phyloP scores from a whole-genome alignment of 2,329 filamentous ascomycete species.

The Niveomyces coronatus region DNA sequence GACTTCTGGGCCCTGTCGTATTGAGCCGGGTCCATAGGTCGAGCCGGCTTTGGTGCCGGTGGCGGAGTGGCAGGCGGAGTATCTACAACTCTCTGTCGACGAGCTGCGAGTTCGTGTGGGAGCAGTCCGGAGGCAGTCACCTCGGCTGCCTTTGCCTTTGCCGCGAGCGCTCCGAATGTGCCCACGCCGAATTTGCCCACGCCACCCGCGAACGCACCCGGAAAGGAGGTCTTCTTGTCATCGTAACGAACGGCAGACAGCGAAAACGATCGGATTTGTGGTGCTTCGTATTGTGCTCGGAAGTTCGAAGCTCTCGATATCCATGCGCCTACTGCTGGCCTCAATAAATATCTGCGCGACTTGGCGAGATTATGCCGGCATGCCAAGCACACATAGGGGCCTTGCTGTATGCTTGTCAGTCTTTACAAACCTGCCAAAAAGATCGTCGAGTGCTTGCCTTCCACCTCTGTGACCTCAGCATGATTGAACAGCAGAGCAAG shows the following conservation, averaged over 20 bases:
- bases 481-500: slow-evolving; percentile 18
- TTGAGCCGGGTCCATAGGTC: slow-evolving; percentile 2
- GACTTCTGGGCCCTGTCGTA: slow-evolving; percentile 12
- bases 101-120: slow-evolving; percentile 29
- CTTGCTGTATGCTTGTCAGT: slow-evolving; percentile 8
- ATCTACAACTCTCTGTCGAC: slow-evolving; percentile 14
- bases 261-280: slow-evolving; percentile 19
- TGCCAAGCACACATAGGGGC: slow-evolving; percentile 29
- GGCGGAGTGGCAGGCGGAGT: slow-evolving; percentile 12
- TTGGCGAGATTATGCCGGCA: slow-evolving; percentile 4
- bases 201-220: slow-evolving; percentile 15
- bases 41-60: slow-evolving; percentile 8
- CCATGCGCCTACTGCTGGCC: too few species aligned
- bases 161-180: slow-evolving; percentile 17
- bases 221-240: slow-evolving; percentile 14
- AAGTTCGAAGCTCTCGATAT: too few species aligned
- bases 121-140: slow-evolving; percentile 22
- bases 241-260: slow-evolving; percentile 15
- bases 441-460: slow-evolving; percentile 25
- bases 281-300: not conserved
- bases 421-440: not conserved
- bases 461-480: slow-evolving; percentile 33
- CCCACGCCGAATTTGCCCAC: slow-evolving; percentile 14
- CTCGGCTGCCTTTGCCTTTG: slow-evolving; percentile 11
- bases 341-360: too few species aligned